Percentiles rank a stretch among this genome's conserved stretches.
Evolutionary conservation across 768 basidiomycete species (phyloP).

Genomic region (Amanita rubescens): DNA sequence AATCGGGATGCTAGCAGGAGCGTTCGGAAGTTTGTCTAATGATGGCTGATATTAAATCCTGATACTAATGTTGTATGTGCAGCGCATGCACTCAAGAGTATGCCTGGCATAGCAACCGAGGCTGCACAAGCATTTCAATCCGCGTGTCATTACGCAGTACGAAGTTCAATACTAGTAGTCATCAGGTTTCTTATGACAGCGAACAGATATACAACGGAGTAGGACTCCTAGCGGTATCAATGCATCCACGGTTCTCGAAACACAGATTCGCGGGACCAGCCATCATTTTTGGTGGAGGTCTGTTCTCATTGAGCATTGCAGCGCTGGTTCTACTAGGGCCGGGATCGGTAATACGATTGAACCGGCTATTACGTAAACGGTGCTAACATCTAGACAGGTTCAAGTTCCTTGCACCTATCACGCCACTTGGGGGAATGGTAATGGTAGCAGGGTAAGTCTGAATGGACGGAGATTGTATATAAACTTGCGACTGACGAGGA

Average conservation of each 20-base stretch:
- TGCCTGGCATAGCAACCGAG: slow-evolving; percentile 40
- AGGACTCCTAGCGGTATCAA: slow-evolving; percentile 51
- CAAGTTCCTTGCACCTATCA: slow-evolving; percentile 53
- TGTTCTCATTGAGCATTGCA: slow-evolving; percentile 64
- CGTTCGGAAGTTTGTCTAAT: slow-evolving; percentile 44
- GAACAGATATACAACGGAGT: slow-evolving; percentile 63
- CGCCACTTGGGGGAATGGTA: slow-evolving; percentile 54
- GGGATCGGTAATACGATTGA: slow-evolving; percentile 29
- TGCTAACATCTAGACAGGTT: slow-evolving; percentile 19
- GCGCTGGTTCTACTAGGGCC: slow-evolving; percentile 42
- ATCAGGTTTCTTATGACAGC: not conserved
- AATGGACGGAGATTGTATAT: not conserved
- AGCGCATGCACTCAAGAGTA: slow-evolving; percentile 51
- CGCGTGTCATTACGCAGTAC: slow-evolving; percentile 57
- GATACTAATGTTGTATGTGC: not conserved
- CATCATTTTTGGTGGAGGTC: slow-evolving; percentile 43
- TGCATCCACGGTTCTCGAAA: slow-evolving; percentile 50
- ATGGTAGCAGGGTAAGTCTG: slow-evolving; percentile 62
- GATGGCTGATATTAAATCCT: not conserved
- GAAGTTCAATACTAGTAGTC: slow-evolving; percentile 9
- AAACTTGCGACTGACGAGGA: not conserved
- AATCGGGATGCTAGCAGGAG: slow-evolving; percentile 54
- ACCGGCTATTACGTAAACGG: no score
- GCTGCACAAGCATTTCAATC: slow-evolving; percentile 53
- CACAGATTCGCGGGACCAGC: slow-evolving; percentile 66